Base-by-base conservation (phyloP, 1,284 basidiomycete genomes). In the Irpex sp. region DNA sequence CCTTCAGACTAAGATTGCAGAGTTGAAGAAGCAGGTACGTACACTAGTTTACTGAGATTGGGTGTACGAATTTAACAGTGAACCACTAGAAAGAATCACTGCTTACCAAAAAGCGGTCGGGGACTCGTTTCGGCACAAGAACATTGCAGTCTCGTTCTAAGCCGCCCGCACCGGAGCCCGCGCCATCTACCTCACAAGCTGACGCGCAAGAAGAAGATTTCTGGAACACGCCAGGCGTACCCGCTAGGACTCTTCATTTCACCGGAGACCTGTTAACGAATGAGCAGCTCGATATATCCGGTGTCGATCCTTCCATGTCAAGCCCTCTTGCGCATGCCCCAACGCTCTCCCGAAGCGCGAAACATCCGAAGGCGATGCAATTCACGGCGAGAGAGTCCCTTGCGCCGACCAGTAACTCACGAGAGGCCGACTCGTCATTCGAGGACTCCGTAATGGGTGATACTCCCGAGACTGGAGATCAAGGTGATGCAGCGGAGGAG, bases 211-310 rank as follows among this genome's bases (percentile, higher is more conserved):
- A 88, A 69, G 82, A 85, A 17, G 77, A 78, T 47, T 86, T 87
- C 71, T 87, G 86, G 85, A 82, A 78, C 47, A 85, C 87, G 0
- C 84, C 87, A 2, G 82, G 79, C 13, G 78, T 81, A 2, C 76
- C 83, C 2, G 81, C 80, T 9, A 83, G 85, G 48, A 84, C 82
- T 0, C 76, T 89, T 6, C 82, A 80, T 57, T 89, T 91, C 66
- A 81, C 81, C 0, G 84, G 87, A 55, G 85, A 85, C 62, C 77
- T 87, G 7, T 75, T 89, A 19, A 73, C 83, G 66, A 82, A 89
- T 65, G 88, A 91, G 67, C 76, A 84, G n/a, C 79, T 85, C 1
- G 84, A 89, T 68, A 74, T 88, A 1, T 78, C 74, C 1, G 80
- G 88, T 65, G 68, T 85, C n/a, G 82, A 83, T 9, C 75, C 26